Percentiles rank a stretch among this genome's conserved stretches.
These are phyloP conservation scores for Intubia oerlemansii DNA, from an alignment of 2,329 filamentous ascomycete genomes.

Conservation along the genomic window DNA sequence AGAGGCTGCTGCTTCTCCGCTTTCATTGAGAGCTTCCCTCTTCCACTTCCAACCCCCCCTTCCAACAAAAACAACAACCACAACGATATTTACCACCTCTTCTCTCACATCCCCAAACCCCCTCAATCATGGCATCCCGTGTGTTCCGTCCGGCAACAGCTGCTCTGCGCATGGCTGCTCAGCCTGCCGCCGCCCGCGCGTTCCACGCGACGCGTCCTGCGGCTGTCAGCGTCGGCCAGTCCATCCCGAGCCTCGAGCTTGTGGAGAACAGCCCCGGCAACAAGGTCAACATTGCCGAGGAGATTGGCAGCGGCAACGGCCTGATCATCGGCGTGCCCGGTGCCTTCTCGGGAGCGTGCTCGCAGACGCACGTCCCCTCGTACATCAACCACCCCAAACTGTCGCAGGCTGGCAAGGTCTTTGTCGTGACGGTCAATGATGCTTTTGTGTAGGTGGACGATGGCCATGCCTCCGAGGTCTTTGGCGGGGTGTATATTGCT, in stretches of 20 bases:
- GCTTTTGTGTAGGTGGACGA: conserved; percentile 71
- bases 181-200: conserved; percentile 4
- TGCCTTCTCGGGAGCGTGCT: conserved; percentile 43
- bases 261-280: conserved; percentile 76
- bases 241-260: conserved; percentile 56
- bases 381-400: conserved; percentile 66
- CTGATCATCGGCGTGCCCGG: conserved; percentile 73
- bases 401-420: conserved; percentile 63
- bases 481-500: too few relatives aligned
- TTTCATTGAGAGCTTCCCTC: too few relatives aligned
- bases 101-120: not conserved
- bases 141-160: conserved; percentile 5
- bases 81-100: too few relatives aligned
- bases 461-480: too few relatives aligned
- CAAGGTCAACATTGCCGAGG: conserved; percentile 69
- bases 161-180: too few relatives aligned
- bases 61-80: not conserved
- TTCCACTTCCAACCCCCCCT: too few relatives aligned
- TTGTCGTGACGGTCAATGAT: conserved; percentile 85
- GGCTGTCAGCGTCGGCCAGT: conserved; percentile 58
- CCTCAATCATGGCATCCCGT: conserved; percentile 5
- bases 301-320: conserved; percentile 50
- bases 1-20: too few relatives aligned
- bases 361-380: conserved; percentile 53
- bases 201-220: conserved; percentile 45